Base-by-base conservation (phyloP, 176 grass and related monocot species). In the Tuctoria greenei region DNA sequence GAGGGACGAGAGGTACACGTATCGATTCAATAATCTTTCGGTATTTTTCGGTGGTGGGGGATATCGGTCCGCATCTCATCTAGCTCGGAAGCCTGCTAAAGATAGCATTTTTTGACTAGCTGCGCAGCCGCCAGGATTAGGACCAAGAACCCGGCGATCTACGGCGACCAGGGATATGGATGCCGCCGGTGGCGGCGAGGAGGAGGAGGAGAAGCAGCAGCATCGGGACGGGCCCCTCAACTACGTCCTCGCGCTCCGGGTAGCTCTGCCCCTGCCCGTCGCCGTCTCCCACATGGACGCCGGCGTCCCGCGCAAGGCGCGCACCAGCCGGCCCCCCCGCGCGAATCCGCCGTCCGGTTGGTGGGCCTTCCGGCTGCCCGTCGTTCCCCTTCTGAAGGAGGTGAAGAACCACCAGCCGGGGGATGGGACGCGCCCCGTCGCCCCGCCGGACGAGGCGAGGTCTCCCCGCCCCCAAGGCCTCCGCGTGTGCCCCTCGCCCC, bases 221-320 rank as follows among this genome's bases (percentile, higher is more conserved):
- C 42, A 12, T 6, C 38, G 49, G 18, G 49, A 47, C 21, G 51
- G 38, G 31, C 6, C 18, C 51, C 2, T 2, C 17, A 8, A 7
- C 52, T 45, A 28, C 40, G 26, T 70, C 56, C 55, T 84, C 41
- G 47, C 60, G 69, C 83, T 85, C 54, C 67, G 66, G 8, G 55
- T 72, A 11, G 31, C 70, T 18, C 64, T 64, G 21, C 78, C 66
- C 40, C 61, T 65, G 11, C 27, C 67, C 40, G 73, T 67, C 55
- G 56, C 45, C 59, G 20, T 69, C 20, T 41, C 31, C 31, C 31
- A 3, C 31, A 31, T 31, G 31, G 71, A 81, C 38, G 65, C 47
- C 62, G 75, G 66, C 25, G 79, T 92, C 67, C 84, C 71, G 16
- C 78, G 82, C 36, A 90, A 82, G 82, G 79, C 61, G 18, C 93